Evolutionary conservation across 345 rosid genomes (phyloP).

Genomic region (Hibiscus trionum): DNA sequence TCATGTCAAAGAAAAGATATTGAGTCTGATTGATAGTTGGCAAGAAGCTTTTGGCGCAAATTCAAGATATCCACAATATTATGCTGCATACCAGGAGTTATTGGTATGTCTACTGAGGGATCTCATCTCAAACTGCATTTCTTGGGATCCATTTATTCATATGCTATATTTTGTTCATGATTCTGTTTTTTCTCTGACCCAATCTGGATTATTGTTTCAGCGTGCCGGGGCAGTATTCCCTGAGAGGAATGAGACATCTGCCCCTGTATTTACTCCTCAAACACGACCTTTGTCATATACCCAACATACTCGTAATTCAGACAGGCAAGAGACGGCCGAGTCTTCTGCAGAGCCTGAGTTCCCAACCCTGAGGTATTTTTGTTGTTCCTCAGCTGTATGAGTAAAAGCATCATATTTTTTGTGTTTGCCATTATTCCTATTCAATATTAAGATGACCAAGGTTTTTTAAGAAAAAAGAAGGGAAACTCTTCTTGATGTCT

Average conservation of each 20-base stretch:
- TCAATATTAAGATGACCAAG: neutral
- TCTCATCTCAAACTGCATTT: conserved; percentile 1
- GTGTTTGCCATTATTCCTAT: neutral
- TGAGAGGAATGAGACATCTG: conserved; percentile 73
- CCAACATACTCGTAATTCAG: conserved; percentile 58
- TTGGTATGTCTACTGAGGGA: conserved; percentile 49
- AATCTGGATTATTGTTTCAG: conserved; percentile 40
- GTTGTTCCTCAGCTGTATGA: neutral
- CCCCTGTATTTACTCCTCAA: conserved; percentile 93
- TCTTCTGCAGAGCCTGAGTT: conserved; percentile 85
- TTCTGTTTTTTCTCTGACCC: conserved; percentile 7
- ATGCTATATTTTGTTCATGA: neutral
- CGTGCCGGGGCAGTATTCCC: conserved; percentile 99
- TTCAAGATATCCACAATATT: conserved; percentile 98
- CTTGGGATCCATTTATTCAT: neutral
- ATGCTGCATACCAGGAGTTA: conserved; percentile 93
- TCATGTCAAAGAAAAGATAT: conserved; percentile 91
- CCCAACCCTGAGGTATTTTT: conserved; percentile 75
- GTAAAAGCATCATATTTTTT: neutral
- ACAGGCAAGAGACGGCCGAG: conserved; percentile 51
- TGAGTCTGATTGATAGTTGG: conserved; percentile 87
- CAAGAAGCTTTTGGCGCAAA: conserved; percentile 98
- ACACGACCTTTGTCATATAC: conserved; percentile 83
- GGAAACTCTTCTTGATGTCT: neutral
- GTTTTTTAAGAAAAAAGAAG: neutral